Conservation (phyloP, 1,139 yeast species). For the Saccharomyces hybrid region DNA sequence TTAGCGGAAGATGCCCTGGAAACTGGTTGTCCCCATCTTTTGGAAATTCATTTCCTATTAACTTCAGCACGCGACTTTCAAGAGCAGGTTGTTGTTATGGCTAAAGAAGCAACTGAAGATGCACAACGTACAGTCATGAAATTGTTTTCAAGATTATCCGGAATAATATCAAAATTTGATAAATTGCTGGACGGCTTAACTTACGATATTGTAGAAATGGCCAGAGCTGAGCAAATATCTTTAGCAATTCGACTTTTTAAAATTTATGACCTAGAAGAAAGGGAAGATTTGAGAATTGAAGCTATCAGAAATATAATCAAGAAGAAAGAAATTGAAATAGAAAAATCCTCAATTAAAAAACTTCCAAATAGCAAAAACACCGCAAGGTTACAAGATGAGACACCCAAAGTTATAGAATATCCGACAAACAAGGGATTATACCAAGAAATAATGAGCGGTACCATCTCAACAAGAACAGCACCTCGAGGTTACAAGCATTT, state of each 20-base stretch:
- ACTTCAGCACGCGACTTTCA: constrained; percentile 68
- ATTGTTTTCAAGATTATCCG: constrained; percentile 43
- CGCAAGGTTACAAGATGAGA: constrained; percentile 8
- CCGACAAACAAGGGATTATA: constrained; percentile 29
- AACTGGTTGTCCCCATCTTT: constrained; percentile 52
- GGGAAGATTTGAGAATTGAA: constrained; percentile 60
- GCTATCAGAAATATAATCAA: constrained; percentile 43
- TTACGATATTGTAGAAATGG: constrained; percentile 57
- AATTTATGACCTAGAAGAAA: constrained; percentile 72
- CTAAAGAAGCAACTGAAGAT: constrained; percentile 55
- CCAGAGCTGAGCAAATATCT: constrained; percentile 58
- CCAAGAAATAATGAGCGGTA: constrained; percentile 34
- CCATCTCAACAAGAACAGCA: constrained; percentile 37
- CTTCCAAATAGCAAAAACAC: constrained; percentile 20
- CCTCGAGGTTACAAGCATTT: constrained; percentile 60
- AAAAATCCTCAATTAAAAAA: constrained; percentile 27
- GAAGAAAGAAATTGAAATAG: constrained; percentile 30
- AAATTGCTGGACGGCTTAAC: constrained; percentile 56
- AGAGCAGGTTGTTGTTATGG: constrained; percentile 59
- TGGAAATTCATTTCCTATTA: constrained; percentile 61
- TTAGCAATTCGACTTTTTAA: constrained; percentile 67
- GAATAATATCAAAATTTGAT: constrained; percentile 55
- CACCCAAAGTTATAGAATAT: constrained; percentile 15
- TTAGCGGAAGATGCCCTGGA: constrained; percentile 45
- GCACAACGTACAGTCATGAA: constrained; percentile 58